These are phyloP conservation scores for Geoglossum glabrum DNA, from an alignment of 495 filamentous ascomycete genomes.

Conservation along the genomic window DNA sequence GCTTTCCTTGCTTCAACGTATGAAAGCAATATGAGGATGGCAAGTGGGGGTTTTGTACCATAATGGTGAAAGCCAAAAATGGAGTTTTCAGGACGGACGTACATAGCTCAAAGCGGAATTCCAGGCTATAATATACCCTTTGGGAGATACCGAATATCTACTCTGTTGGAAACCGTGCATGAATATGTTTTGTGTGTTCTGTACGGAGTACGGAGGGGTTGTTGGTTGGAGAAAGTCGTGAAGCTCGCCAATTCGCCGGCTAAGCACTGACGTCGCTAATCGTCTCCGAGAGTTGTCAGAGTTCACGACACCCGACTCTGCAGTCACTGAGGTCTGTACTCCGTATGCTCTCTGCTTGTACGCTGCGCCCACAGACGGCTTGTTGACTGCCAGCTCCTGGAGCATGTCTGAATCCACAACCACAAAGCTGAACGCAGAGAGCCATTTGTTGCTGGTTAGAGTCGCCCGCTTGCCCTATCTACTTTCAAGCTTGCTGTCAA, in stretches of 20 bases:
- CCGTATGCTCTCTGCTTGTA: not conserved
- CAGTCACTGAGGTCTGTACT: not conserved
- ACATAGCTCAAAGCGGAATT: not conserved
- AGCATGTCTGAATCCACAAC: slow-evolving; percentile 26
- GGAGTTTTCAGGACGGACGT: not conserved
- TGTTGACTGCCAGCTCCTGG: not conserved
- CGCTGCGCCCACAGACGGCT: not conserved
- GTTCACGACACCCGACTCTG: not conserved
- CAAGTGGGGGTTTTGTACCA: not conserved
- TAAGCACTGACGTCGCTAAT: not conserved
- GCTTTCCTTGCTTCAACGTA: not conserved
- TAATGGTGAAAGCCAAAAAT: not conserved
- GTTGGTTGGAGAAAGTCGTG: no score
- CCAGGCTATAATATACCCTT: not conserved
- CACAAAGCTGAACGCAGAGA: slow-evolving; percentile 53
- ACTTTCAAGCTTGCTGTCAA: slow-evolving; percentile 9
- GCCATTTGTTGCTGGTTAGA: slow-evolving; percentile 47
- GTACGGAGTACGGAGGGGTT: no score
- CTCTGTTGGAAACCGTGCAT: not conserved
- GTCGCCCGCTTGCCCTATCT: slow-evolving; percentile 1
- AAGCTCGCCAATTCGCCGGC: not conserved
- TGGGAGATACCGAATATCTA: not conserved
- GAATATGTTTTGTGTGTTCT: no score
- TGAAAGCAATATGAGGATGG: not conserved
- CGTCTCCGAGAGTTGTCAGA: not conserved